A percentile compares a stretch with the other conserved stretches of the same genome.
phyloP scores from a whole-genome alignment of 2,329 filamentous ascomycete species.

The Fonsecaea nubica region DNA sequence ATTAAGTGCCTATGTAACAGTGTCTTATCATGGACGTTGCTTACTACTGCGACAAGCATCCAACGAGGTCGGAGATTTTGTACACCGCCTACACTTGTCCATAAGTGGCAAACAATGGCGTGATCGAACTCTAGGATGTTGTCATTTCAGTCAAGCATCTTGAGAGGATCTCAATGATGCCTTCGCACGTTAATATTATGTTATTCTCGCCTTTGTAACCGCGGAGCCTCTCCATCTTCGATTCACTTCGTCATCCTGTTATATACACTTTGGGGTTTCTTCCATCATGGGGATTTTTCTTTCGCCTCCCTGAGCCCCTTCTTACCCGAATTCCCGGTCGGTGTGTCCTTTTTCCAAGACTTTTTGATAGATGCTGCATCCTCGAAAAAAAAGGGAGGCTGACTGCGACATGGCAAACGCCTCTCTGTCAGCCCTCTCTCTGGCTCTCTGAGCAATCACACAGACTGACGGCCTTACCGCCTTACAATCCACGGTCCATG shows the following conservation, averaged over 20 bases:
- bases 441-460: conserved; percentile 2
- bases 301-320: neutral
- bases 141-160: conserved; percentile 16
- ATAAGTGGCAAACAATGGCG: conserved; percentile 35
- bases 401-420: neutral
- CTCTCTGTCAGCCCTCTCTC: neutral
- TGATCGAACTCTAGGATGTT: conserved; percentile 32
- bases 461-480: conserved; percentile 25
- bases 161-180: conserved; percentile 3
- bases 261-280: neutral
- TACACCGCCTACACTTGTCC: conserved; percentile 32
- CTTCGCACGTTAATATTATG: conserved; percentile 15
- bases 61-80: neutral
- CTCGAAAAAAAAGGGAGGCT: neutral
- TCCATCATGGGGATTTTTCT: neutral
- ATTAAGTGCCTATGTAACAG: neutral
- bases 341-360: neutral
- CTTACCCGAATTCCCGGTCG: neutral
- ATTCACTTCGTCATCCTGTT: conserved; percentile 10
- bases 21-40: conserved; percentile 8
- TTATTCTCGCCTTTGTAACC: conserved; percentile 3
- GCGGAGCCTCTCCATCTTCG: conserved; percentile 5
- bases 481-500: neutral
- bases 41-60: neutral
- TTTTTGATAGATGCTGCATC: neutral